These are phyloP conservation scores for Lasiosphaeris hirsuta DNA, from an alignment of 495 filamentous ascomycete species.

Conservation along the genomic window DNA sequence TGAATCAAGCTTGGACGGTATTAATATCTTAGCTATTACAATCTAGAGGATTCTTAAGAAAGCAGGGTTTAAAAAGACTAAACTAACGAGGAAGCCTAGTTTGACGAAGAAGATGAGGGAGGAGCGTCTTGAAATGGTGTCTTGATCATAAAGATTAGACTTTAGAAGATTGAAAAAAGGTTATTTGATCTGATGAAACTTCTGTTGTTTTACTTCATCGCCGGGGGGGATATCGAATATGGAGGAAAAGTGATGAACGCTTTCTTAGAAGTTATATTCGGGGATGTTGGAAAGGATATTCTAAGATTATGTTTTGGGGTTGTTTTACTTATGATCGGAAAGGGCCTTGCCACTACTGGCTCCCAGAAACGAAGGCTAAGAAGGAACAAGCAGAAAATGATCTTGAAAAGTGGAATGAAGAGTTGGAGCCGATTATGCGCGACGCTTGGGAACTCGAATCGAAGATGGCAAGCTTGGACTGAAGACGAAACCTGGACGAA, in stretches of 20 bases:
- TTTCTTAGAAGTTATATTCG: conserved; percentile 19
- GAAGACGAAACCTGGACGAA: conserved; percentile 16
- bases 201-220: conserved; percentile 20
- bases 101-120: too few species aligned
- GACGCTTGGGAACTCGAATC: conserved; percentile 20
- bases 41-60: not conserved
- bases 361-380: conserved; percentile 21
- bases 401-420: conserved; percentile 14
- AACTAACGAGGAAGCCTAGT: not conserved
- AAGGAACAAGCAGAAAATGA: conserved; percentile 19
- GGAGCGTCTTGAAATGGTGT: not conserved
- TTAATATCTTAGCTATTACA: not conserved
- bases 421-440: conserved; percentile 12
- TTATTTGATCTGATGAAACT: conserved; percentile 26
- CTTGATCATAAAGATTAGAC: not conserved
- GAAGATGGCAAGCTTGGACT: conserved; percentile 21
- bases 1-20: not conserved
- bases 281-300: conserved; percentile 30
- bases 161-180: conserved; percentile 8
- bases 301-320: conserved; percentile 39
- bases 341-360: conserved; percentile 31
- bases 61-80: conserved; percentile 1
- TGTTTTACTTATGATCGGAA: conserved; percentile 37
- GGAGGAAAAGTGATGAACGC: conserved; percentile 10
- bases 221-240: conserved; percentile 22